phyloP scores from a whole-genome alignment of 1,139 yeast species.

The Taphrina deformans region DNA sequence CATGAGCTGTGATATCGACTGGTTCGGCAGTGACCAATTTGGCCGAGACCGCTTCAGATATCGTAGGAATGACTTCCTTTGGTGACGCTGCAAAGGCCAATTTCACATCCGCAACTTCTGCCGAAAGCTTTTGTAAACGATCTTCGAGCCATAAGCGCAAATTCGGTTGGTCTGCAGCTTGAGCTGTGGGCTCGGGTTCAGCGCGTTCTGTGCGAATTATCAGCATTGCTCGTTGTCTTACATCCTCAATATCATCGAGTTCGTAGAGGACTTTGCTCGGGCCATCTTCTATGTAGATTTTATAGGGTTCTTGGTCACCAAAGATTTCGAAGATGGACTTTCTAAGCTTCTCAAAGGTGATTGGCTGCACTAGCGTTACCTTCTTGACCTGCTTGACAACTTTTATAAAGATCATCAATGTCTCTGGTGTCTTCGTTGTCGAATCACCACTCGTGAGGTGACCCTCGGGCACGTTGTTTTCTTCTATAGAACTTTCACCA shows the following conservation, averaged over 20 bases:
- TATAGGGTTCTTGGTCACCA: slow-evolving; percentile 81
- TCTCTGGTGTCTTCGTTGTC: slow-evolving; percentile 31
- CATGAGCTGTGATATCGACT: background rate
- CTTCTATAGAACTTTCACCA: background rate
- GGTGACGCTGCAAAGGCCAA: background rate
- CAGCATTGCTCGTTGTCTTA: slow-evolving; percentile 63
- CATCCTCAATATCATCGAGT: slow-evolving; percentile 59
- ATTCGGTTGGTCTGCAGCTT: slow-evolving; percentile 41
- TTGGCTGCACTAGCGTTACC: slow-evolving; percentile 38
- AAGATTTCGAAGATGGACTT: slow-evolving; percentile 71
- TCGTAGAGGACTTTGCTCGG: slow-evolving; percentile 67
- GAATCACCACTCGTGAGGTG: slow-evolving; percentile 46
- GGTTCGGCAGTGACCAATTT: background rate
- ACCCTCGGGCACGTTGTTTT: slow-evolving; percentile 45
- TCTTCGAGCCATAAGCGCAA: slow-evolving; percentile 44
- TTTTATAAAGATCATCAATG: background rate
- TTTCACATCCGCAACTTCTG: slow-evolving; percentile 34
- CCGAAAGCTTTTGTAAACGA: slow-evolving; percentile 43
- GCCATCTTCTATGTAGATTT: slow-evolving; percentile 73
- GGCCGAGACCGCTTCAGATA: background rate
- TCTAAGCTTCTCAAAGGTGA: slow-evolving; percentile 55
- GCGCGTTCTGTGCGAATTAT: slow-evolving; percentile 46
- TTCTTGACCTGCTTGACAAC: background rate
- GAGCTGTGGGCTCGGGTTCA: background rate
- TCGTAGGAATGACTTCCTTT: background rate